Evolutionary conservation across 371 early-diverging fungal genomes (phyloP).

Genomic region (Entomophthora muscae): DNA sequence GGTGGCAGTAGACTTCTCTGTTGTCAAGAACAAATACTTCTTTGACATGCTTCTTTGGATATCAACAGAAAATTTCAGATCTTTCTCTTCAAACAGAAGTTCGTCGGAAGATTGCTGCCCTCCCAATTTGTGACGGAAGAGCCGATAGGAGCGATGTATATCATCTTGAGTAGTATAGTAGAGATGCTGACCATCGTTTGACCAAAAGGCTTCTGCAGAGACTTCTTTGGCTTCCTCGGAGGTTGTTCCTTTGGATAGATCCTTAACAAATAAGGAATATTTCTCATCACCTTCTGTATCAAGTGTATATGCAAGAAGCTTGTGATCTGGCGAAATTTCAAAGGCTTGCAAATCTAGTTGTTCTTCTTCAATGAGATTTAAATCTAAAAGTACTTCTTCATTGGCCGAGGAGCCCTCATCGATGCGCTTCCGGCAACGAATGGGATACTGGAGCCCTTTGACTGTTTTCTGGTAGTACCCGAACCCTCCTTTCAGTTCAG

Average conservation of each 20-base stretch:
- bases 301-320: conserved; percentile 29
- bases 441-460: conserved; percentile 8
- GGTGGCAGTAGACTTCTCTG: conserved; percentile 31
- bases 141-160: conserved; percentile 28
- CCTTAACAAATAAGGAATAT: conserved; percentile 27
- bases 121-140: conserved; percentile 27
- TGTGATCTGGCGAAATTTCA: conserved; percentile 16
- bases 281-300: conserved; percentile 33
- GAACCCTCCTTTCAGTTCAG: neutral
- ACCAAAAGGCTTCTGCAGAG: conserved; percentile 33
- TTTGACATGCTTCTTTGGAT: conserved; percentile 25
- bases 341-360: conserved; percentile 1
- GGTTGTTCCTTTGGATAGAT: conserved; percentile 19
- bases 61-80: conserved; percentile 35
- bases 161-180: conserved; percentile 31
- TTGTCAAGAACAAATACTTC: conserved; percentile 25
- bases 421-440: neutral
- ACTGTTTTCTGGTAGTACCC: conserved; percentile 2
- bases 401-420: neutral
- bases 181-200: conserved; percentile 20
- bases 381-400: conserved; percentile 9
- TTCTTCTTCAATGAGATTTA: conserved; percentile 3
- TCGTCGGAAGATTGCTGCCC: conserved; percentile 16
- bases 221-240: conserved; percentile 24
- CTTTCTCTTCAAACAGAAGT: conserved; percentile 30